phyloP scores from a whole-genome alignment of 768 basidiomycete genomes.

The Galerina marginata region DNA sequence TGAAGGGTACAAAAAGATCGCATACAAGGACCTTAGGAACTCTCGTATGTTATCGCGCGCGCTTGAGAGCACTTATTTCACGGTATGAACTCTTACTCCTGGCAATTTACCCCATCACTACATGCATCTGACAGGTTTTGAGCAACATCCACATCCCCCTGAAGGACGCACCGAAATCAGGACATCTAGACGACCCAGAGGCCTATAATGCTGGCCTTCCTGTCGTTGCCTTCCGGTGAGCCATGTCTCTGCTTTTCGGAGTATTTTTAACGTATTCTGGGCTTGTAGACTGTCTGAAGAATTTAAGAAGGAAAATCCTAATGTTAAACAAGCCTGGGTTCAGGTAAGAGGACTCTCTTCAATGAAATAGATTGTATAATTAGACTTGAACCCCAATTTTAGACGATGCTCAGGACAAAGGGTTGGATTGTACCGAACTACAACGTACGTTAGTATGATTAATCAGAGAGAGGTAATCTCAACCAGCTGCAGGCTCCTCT shows the following conservation, averaged over 20 bases:
- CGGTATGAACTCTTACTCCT: conserved; percentile 25
- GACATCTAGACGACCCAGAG: conserved; percentile 45
- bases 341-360: conserved; percentile 32
- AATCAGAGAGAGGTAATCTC: background rate
- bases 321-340: conserved; percentile 59
- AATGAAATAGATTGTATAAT: background rate
- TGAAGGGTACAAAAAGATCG: conserved; percentile 52
- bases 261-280: background rate
- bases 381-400: background rate
- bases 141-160: conserved; percentile 56
- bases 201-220: conserved; percentile 59
- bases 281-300: conserved; percentile 49
- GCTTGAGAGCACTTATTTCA: conserved; percentile 59
- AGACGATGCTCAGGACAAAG: conserved; percentile 51
- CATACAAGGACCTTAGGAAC: conserved; percentile 56
- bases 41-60: conserved; percentile 62
- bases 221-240: conserved; percentile 62
- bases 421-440: conserved; percentile 73
- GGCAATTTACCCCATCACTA: background rate
- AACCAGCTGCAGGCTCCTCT: conserved; percentile 45
- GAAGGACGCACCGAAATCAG: conserved; percentile 2
- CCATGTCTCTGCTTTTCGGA: background rate
- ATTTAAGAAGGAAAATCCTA: conserved; percentile 54
- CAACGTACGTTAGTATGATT: conserved; percentile 30
- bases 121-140: conserved; percentile 36